Base-by-base conservation (phyloP, 2,329 filamentous ascomycete genomes). In the Lasiodiplodia theobromae region DNA sequence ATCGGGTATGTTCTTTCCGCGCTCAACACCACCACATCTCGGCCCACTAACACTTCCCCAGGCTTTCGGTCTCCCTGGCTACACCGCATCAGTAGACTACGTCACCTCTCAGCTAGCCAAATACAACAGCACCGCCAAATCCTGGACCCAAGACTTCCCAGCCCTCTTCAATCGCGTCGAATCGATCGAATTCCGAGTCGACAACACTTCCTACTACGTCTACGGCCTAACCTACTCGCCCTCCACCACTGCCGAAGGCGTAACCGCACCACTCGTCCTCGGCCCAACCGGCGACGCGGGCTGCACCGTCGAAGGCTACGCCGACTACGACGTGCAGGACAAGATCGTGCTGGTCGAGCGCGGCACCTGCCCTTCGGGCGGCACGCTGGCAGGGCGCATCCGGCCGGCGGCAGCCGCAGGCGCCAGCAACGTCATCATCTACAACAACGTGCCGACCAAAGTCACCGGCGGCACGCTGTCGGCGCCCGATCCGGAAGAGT, bases 1-100 rank as follows among this genome's bases (percentile, higher is more conserved):
- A 88, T 76, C 82, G 87, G 63, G 87, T 87, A 5, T 5, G 52
- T n/a, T 28, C 16, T 6, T 7, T 23, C n/a, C 6, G 7, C 7
- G 4, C 31, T n/a, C 8, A 40, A 23, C 8, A 18, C 12, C 18
- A 23, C 8, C n/a, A 6, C 34, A 6, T 10, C 25, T 7, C 14
- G n/a, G 37, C n/a, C 34, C 6, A 21, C 54, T 57, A 57, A 57
- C 31, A 14, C 54, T 6, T 4, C 34, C 1, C 31, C 34, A 57
- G 54, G 54, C 54, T 31, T 89, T 88, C 69, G 87, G 88, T 16
- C 78, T 86, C 11, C 86, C 86, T 1, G 88, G 88, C 16, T 89
- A 85, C 80, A 82, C 83, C 63, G 87, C 86, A 1, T 89, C 87
- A 0, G 77, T 86, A 21, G 86, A 89, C 72, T 89, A 85, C 73